These are phyloP conservation scores for Boletus pseudo-olivaceus DNA, from an alignment of 768 basidiomycete species.

Conservation along the genomic window DNA sequence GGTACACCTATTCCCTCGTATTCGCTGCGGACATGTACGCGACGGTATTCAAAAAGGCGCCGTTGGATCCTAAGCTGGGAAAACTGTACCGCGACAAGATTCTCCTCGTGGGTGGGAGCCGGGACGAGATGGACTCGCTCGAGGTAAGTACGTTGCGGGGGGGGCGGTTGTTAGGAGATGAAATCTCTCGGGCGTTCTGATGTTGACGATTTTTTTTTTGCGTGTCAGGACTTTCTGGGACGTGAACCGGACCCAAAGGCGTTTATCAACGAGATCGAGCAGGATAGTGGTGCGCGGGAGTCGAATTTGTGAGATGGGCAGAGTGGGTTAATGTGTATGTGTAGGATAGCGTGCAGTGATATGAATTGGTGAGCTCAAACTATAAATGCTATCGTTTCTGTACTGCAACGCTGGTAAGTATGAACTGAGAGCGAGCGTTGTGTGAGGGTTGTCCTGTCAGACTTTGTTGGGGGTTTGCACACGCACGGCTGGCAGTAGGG, in stretches of 20 bases:
- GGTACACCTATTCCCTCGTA: slow-evolving; percentile 73
- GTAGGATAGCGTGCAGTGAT: not conserved
- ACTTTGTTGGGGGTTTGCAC: not conserved
- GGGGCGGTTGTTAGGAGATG: too few species aligned
- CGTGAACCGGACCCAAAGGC: slow-evolving; percentile 72
- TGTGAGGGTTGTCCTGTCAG: not conserved
- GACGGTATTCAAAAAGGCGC: slow-evolving; percentile 79
- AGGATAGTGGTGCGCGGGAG: slow-evolving; percentile 18
- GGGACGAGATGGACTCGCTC: slow-evolving; percentile 76
- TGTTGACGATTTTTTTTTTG: not conserved
- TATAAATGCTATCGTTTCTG: not conserved
- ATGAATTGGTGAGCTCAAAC: not conserved
- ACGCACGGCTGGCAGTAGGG: not conserved
- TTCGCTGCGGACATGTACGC: slow-evolving; percentile 60
- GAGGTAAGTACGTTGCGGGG: slow-evolving; percentile 24
- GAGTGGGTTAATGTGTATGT: not conserved
- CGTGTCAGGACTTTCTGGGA: slow-evolving; percentile 67
- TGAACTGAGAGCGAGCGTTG: not conserved
- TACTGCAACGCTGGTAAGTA: not conserved
- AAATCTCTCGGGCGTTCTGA: not conserved
- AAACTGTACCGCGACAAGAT: slow-evolving; percentile 73
- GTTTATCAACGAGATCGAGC: slow-evolving; percentile 60
- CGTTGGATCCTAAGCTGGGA: slow-evolving; percentile 66
- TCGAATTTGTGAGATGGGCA: not conserved
- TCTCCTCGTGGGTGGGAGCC: slow-evolving; percentile 63